Conservation (phyloP, 139 green algal species). For the Tetradesmus obliquus region DNA sequence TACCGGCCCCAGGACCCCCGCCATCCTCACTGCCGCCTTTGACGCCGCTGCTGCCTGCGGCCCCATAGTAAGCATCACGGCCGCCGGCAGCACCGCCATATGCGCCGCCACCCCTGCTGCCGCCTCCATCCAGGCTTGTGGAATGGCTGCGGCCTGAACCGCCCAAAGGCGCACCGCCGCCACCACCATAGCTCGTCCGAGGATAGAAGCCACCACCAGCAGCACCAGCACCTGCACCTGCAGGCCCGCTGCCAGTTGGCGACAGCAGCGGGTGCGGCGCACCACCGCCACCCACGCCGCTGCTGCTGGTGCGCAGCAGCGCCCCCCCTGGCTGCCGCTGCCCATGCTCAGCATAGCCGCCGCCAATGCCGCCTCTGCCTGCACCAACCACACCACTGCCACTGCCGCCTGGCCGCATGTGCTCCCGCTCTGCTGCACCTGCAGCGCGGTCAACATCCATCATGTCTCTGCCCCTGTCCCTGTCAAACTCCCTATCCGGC, state of each 20-base stretch:
- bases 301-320: background rate
- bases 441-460: background rate
- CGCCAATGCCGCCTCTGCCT: background rate
- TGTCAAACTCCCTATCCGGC: background rate
- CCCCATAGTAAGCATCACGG: background rate
- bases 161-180: background rate
- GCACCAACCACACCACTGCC: background rate
- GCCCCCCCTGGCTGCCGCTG: no score
- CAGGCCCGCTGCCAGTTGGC: background rate
- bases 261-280: background rate
- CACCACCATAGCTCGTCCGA: background rate
- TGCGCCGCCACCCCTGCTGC: background rate
- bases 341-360: background rate
- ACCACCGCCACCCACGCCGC: background rate
- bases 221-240: background rate
- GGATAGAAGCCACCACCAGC: background rate
- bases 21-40: background rate
- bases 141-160: background rate
- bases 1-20: background rate
- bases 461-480: background rate
- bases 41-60: background rate
- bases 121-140: background rate
- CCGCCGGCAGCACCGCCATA: background rate
- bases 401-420: background rate
- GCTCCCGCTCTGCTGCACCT: background rate